These are phyloP conservation scores for Mrakia hoshinonis DNA, from an alignment of 768 basidiomycete species.

Conservation along the genomic window DNA sequence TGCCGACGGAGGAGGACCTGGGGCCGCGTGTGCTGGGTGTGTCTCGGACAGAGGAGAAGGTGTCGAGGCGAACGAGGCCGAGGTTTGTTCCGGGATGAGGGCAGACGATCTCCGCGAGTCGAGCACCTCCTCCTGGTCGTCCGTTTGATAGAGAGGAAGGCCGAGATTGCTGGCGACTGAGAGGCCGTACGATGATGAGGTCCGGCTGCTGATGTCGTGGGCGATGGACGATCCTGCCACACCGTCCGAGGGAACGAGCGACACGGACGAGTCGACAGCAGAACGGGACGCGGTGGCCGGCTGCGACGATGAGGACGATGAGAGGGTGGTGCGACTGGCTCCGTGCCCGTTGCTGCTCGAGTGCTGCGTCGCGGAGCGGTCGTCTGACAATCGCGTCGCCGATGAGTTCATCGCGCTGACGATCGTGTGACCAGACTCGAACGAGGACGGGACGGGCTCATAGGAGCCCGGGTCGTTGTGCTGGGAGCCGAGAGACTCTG, in stretches of 20 bases:
- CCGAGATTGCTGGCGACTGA: not conserved
- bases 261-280: not conserved
- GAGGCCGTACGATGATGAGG: not conserved
- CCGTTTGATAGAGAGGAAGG: not conserved
- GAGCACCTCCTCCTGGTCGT: slow-evolving; percentile 12
- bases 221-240: not conserved
- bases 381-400: not conserved
- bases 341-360: not conserved
- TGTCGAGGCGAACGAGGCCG: not conserved
- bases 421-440: not conserved
- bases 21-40: not conserved
- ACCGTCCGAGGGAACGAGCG: not conserved
- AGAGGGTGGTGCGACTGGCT: not conserved
- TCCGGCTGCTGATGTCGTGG: not conserved
- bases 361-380: not conserved
- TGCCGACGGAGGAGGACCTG: not conserved
- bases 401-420: not conserved
- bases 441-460: not conserved
- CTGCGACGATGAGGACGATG: not conserved
- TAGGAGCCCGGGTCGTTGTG: not conserved
- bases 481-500: not conserved
- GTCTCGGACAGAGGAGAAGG: not conserved
- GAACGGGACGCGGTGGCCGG: not conserved
- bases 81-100: not conserved
- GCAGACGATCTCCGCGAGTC: slow-evolving; percentile 1